phyloP scores from a whole-genome alignment of 768 basidiomycete species.

The Suillus alpinus region DNA sequence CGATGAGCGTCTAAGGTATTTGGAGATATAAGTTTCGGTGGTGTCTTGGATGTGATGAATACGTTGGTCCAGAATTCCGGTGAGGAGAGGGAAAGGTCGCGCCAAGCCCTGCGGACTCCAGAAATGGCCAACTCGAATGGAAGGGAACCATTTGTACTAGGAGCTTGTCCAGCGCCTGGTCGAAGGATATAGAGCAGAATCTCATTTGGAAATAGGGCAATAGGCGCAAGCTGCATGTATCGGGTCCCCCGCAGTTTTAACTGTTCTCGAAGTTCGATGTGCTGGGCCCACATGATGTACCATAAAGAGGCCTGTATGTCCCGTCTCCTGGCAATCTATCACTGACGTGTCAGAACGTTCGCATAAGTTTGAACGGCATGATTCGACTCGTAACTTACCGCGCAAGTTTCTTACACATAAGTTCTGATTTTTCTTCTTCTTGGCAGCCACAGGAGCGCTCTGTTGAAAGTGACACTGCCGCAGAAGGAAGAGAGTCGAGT shows the following conservation, averaged over 20 bases:
- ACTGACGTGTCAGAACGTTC: not conserved
- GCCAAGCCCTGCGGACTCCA: constrained; percentile 17
- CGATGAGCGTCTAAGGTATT: constrained; percentile 11
- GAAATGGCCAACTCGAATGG: constrained; percentile 4
- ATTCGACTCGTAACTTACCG: not conserved
- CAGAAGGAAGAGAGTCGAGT: not conserved
- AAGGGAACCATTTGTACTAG: constrained; percentile 4
- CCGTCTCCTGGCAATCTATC: not conserved
- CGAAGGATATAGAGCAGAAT: too few species aligned
- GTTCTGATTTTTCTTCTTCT: not conserved
- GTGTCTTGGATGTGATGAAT: constrained; percentile 15
- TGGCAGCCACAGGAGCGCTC: not conserved
- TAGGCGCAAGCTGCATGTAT: constrained; percentile 13
- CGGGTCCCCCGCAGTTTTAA: not conserved
- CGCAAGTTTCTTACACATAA: not conserved
- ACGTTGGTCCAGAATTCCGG: constrained; percentile 13
- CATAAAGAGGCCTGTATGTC: not conserved
- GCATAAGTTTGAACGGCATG: not conserved
- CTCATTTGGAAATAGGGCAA: constrained; percentile 20
- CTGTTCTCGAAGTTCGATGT: not conserved
- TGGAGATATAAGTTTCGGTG: constrained; percentile 3
- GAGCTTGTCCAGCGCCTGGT: constrained; percentile 1
- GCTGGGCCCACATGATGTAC: not conserved
- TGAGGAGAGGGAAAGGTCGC: not conserved
- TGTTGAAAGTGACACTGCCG: not conserved